Percentiles rank a stretch among this genome's conserved stretches.
These are phyloP conservation scores for Apiotrichum montevideense DNA, from an alignment of 1,284 basidiomycete genomes.

Conservation along the genomic window DNA sequence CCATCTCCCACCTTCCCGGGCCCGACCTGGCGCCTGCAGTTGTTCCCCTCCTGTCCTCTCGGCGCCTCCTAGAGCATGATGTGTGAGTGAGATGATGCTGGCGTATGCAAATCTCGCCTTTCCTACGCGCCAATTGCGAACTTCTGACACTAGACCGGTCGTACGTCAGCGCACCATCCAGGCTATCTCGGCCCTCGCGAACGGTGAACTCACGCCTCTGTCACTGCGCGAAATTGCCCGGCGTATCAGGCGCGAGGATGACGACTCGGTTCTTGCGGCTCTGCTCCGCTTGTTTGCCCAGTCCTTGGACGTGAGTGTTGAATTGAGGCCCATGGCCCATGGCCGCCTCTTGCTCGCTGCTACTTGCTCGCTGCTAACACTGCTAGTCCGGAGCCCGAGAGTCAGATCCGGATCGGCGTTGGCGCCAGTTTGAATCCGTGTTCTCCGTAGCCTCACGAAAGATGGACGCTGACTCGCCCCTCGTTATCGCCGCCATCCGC, in stretches of 20 bases:
- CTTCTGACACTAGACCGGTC: constrained; percentile 18
- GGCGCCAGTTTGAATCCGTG: constrained; percentile 12
- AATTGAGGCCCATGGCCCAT: background rate
- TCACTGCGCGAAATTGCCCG: constrained; percentile 3
- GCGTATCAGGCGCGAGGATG: constrained; percentile 21
- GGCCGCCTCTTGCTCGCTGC: background rate
- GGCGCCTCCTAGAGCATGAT: constrained; percentile 26
- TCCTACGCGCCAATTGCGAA: background rate
- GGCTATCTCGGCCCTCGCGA: constrained; percentile 21
- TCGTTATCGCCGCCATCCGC: constrained; percentile 2
- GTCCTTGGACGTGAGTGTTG: constrained; percentile 20
- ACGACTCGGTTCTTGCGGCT: constrained; percentile 8
- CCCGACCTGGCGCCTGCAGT: constrained; percentile 40
- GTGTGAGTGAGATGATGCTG: constrained; percentile 17
- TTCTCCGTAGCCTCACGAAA: constrained; percentile 6
- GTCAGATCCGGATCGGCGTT: constrained; percentile 1
- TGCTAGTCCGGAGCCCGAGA: constrained; percentile 9
- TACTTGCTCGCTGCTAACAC: background rate
- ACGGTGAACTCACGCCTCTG: background rate
- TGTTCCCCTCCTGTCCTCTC: constrained; percentile 24
- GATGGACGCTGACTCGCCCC: constrained; percentile 3
- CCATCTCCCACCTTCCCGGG: constrained; percentile 33
- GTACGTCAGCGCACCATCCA: constrained; percentile 29
- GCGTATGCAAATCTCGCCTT: no score
- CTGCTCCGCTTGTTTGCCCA: constrained; percentile 17